Evolutionary conservation across 2,329 filamentous ascomycete species (phyloP).

Genomic region (Ampelomyces quisqualis): DNA sequence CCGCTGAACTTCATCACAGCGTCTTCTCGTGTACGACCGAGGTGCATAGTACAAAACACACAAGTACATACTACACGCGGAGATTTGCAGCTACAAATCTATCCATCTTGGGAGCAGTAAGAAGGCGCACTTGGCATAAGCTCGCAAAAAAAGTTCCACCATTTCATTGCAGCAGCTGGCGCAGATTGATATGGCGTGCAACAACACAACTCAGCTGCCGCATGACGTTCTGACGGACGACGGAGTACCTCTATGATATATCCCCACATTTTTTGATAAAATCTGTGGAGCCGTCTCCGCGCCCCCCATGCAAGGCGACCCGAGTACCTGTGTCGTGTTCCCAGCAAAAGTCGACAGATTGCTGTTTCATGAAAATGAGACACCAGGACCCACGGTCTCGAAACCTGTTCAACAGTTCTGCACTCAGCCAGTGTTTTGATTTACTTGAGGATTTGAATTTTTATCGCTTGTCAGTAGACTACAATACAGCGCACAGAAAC

Average conservation of each 20-base stretch:
- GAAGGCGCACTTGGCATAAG: no score
- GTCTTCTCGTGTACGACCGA: background rate
- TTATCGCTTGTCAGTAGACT: conserved; percentile 2
- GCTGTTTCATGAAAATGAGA: conserved; percentile 30
- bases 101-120: background rate
- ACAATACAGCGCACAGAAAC: no score
- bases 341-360: conserved; percentile 7
- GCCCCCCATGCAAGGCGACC: conserved; percentile 7
- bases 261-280: no score
- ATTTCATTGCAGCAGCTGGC: no score
- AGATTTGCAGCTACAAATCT: background rate
- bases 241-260: no score
- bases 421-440: conserved; percentile 9
- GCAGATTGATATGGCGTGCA: background rate
- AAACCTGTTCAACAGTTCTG: conserved; percentile 8
- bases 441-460: conserved; percentile 1
- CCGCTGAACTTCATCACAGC: background rate
- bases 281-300: conserved; percentile 3
- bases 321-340: conserved; percentile 1
- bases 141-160: no score
- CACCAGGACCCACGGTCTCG: conserved; percentile 13
- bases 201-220: background rate
- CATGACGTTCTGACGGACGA: background rate
- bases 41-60: background rate
- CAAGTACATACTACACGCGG: background rate